Conservation (phyloP, 169 alveolate genomes). For the Eimeria tenella region DNA sequence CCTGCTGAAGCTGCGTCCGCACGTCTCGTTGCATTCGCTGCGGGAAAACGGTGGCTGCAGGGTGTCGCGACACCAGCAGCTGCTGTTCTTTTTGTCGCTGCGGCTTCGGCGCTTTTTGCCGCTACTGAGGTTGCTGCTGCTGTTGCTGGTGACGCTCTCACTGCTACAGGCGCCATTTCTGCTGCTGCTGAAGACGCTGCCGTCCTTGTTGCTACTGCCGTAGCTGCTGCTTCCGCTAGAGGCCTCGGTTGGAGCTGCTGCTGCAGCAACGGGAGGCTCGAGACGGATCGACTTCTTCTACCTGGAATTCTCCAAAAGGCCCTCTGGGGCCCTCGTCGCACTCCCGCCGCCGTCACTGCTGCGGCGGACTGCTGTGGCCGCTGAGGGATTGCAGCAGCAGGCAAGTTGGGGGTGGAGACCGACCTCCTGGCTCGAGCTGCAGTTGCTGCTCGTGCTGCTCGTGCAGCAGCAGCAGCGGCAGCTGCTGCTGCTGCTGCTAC, state of each 20-base stretch:
- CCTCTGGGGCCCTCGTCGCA: not conserved
- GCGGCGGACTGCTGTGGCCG: constrained; percentile 4
- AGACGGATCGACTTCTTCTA: not conserved
- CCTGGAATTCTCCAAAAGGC: not conserved
- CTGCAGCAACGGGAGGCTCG: not conserved
- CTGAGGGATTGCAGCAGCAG: not conserved
- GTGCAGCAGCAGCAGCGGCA: not conserved
- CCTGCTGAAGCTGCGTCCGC: not conserved
- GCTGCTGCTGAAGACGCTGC: too few species aligned
- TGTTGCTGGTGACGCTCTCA: too few species aligned
- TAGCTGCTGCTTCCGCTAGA: too few species aligned
- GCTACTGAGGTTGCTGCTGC: too few species aligned
- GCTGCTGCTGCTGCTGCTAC: constrained; percentile 7
- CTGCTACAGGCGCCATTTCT: too few species aligned
- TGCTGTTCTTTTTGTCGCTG: not conserved
- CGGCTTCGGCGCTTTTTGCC: not conserved
- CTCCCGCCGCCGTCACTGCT: not conserved
- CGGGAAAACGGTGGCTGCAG: not conserved
- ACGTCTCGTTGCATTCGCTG: not conserved
- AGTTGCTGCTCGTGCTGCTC: constrained; percentile 6
- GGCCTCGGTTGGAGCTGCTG: too few species aligned
- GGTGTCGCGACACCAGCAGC: not conserved
- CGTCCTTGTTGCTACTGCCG: too few species aligned
- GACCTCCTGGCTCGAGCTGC: not conserved
- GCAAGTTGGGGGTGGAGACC: not conserved